These are phyloP conservation scores for Polysphondylium violaceum DNA, from an alignment of 78 protist species.

Conservation along the genomic window DNA sequence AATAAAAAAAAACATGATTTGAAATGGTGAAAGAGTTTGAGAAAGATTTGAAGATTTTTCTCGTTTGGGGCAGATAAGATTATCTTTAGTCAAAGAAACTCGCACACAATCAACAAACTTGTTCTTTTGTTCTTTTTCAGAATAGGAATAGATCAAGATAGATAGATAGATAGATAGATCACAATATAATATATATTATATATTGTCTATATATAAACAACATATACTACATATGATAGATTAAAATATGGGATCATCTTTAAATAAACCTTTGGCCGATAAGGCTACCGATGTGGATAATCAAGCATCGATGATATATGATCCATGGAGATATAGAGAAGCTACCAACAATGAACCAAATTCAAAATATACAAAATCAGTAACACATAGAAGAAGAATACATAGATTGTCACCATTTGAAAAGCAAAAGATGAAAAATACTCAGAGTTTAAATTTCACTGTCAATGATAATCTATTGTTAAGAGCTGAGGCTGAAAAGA, in stretches of 20 bases:
- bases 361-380: neutral
- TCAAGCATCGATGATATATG: constrained; percentile 32
- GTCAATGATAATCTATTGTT: constrained; percentile 57
- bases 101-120: no score
- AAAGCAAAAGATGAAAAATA: constrained; percentile 61
- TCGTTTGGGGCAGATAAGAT: no score
- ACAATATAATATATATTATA: no score
- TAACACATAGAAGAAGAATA: constrained; percentile 57
- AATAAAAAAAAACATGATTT: no score
- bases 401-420: constrained; percentile 58
- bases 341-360: neutral
- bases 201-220: no score
- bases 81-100: no score
- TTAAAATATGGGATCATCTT: constrained; percentile 28
- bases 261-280: constrained; percentile 28
- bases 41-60: no score
- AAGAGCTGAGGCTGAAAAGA: constrained; percentile 38
- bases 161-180: no score
- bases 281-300: neutral
- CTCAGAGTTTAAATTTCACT: constrained; percentile 53
- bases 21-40: no score
- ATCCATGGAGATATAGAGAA: constrained; percentile 10
- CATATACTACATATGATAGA: no score
- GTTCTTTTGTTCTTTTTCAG: no score
- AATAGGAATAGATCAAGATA: no score